Conservation (phyloP, 495 filamentous ascomycete genomes). For the Podospora comata region DNA sequence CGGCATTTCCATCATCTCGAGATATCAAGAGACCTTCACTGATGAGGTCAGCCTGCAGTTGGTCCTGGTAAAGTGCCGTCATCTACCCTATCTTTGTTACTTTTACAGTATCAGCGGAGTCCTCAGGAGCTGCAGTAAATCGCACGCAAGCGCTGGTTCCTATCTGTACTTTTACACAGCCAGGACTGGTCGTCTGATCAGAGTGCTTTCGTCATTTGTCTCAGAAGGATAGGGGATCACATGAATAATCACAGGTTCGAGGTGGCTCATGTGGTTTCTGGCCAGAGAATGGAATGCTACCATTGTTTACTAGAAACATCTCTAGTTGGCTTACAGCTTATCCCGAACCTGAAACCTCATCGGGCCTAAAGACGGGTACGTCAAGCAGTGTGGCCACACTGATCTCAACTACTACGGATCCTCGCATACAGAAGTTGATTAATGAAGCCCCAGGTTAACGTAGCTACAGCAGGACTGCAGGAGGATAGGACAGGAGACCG, state of each 20-base stretch:
- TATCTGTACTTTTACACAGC: neutral
- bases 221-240: constrained; percentile 15
- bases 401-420: constrained; percentile 14
- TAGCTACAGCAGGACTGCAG: neutral
- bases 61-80: neutral
- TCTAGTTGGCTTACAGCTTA: neutral
- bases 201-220: constrained; percentile 12
- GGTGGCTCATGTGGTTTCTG: constrained; percentile 9
- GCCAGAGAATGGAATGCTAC: constrained; percentile 15
- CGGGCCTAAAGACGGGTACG: constrained; percentile 12
- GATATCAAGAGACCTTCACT: constrained; percentile 6
- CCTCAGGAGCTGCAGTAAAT: neutral
- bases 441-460: neutral
- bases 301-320: constrained; percentile 3
- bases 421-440: constrained; percentile 9
- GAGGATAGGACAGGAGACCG: constrained; percentile 6
- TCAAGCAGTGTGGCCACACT: constrained; percentile 13
- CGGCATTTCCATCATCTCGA: neutral
- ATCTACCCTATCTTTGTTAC: too few species aligned
- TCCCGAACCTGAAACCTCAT: neutral
- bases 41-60: constrained; percentile 29
- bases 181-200: constrained; percentile 8
- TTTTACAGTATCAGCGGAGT: neutral
- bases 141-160: neutral
- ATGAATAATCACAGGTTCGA: constrained; percentile 20